Conservation (phyloP, 495 filamentous ascomycete species). For the Patellaria atrata region DNA sequence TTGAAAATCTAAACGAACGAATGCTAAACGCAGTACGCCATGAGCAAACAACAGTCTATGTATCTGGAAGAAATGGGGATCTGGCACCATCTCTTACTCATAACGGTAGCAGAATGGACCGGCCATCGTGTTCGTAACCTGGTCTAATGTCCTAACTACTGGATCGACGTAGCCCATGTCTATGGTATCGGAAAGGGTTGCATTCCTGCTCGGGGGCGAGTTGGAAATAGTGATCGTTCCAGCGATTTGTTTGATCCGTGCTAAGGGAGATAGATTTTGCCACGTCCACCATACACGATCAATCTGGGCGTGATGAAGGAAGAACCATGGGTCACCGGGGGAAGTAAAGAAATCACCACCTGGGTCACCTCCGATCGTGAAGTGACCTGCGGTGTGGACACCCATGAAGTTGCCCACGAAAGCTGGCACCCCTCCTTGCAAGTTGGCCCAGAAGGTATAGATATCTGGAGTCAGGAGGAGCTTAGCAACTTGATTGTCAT, state of each 20-base stretch:
- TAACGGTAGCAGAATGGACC: slow-evolving; percentile 8
- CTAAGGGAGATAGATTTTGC: slow-evolving; percentile 39
- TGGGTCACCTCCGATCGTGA: slow-evolving; percentile 44
- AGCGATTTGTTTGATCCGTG: slow-evolving; percentile 3
- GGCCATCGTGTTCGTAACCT: slow-evolving; percentile 1
- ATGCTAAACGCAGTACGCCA: too few species aligned
- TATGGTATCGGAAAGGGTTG: slow-evolving; percentile 8
- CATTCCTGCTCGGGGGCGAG: slow-evolving; percentile 8
- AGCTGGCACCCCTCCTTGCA: slow-evolving; percentile 33
- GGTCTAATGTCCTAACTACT: slow-evolving; percentile 1
- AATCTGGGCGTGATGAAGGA: slow-evolving; percentile 52
- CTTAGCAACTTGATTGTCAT: too few species aligned
- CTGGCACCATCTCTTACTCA: slow-evolving; percentile 4
- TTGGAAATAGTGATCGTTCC: slow-evolving; percentile 15
- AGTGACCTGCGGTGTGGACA: slow-evolving; percentile 54
- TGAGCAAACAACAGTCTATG: too few species aligned
- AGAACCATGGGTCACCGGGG: slow-evolving; percentile 55
- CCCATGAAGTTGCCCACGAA: slow-evolving; percentile 36
- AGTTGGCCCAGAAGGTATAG: slow-evolving; percentile 34
- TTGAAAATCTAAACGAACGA: too few species aligned
- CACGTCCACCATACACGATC: slow-evolving; percentile 58
- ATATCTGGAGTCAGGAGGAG: too few species aligned
- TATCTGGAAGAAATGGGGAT: too few species aligned
- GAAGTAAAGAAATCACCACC: slow-evolving; percentile 43
- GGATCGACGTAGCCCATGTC: slow-evolving; percentile 9